Evolutionary conservation across 495 filamentous ascomycete genomes (phyloP), one percentile per base, ranked within the genome.

Genomic region (Talaromyces adpressus): DNA sequence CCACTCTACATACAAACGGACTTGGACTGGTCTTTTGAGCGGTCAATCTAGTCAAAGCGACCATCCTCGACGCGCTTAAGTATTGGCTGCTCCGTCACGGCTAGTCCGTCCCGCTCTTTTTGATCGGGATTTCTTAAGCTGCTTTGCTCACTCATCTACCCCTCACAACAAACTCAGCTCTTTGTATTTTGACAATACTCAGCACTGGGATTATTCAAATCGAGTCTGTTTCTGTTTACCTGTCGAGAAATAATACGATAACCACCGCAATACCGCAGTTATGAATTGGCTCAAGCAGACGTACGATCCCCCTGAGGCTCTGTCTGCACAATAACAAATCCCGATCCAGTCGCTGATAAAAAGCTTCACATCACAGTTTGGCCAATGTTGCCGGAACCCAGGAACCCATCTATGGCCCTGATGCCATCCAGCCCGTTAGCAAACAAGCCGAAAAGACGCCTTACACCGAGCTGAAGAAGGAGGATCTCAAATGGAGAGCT

Each of bases 341-440:
- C 30, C 51, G 30, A 30, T 61, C 34, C 63, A 63, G 52, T 66
- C 64, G 63, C 71, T 75, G 63, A 75, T 61, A 64, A 58, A 64
- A 34, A 9, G 36, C 18, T 30, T 29, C 29, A 51, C 61, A 61
- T 72, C 57, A 29, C 67, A 96, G 92, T 75, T 81, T 97, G 73
- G 90, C 93, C 72, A 87, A 91, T 73, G 92, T 95, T 67, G 91
- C 91, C 62, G 94, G 94, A 76, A 97, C 93, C 62, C 88, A 93
- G 73, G 94, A 98, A 80, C 95, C 94, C 63, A 90, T 95, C 79
- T 97, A 98, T 76, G 94, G 94, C 66, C 89, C 95, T 36, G 85
- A 87, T 14, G 93, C 92, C 67, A 90, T 98, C 71, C 89, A 84
- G 67, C 86, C 91, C 27, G 91, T 98, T 53, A 86, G 89, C 61